These are phyloP conservation scores for Bjerkandera adusta DNA, from an alignment of 1,284 basidiomycete genomes.

Conservation along the genomic window DNA sequence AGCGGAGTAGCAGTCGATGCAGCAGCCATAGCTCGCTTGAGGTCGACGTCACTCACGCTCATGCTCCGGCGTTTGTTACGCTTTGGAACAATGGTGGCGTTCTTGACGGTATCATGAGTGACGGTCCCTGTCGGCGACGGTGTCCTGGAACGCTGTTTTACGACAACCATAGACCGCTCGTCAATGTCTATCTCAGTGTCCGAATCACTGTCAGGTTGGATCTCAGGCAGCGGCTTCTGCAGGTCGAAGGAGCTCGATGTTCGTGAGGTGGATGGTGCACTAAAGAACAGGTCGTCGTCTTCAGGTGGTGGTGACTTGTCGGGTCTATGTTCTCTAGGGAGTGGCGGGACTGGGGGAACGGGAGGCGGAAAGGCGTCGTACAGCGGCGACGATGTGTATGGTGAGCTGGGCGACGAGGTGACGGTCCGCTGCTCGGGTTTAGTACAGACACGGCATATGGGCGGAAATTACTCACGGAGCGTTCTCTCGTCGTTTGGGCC, in stretches of 20 bases:
- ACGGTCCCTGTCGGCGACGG: slow-evolving; percentile 33
- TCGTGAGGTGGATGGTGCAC: slow-evolving; percentile 25
- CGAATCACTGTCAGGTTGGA: slow-evolving; percentile 31
- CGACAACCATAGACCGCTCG: slow-evolving; percentile 53
- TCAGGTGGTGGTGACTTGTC: slow-evolving; percentile 37
- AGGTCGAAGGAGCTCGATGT: slow-evolving; percentile 31
- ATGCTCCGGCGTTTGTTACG: slow-evolving; percentile 66
- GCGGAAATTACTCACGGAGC: slow-evolving; percentile 51
- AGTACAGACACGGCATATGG: slow-evolving; percentile 12
- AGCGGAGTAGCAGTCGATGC: slow-evolving; percentile 35
- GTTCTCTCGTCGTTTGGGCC: slow-evolving; percentile 63
- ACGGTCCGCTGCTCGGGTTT: slow-evolving; percentile 54
- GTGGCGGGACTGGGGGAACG: slow-evolving; percentile 69
- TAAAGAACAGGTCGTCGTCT: slow-evolving; percentile 57
- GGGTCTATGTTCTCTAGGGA: slow-evolving; percentile 52
- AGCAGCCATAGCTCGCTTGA: slow-evolving; percentile 43
- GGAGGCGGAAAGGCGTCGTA: slow-evolving; percentile 60
- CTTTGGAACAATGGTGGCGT: slow-evolving; percentile 26
- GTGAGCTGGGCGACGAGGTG: slow-evolving; percentile 34
- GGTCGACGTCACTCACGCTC: slow-evolving; percentile 69
- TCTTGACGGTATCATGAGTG: slow-evolving; percentile 17
- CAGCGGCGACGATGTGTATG: slow-evolving; percentile 34
- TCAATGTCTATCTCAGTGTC: slow-evolving; percentile 39
- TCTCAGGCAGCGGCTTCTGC: slow-evolving; percentile 63
- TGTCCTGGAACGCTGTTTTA: slow-evolving; percentile 42